Evolutionary conservation across 1,284 basidiomycete species (phyloP).

Genomic region (Earliella scabrosa): DNA sequence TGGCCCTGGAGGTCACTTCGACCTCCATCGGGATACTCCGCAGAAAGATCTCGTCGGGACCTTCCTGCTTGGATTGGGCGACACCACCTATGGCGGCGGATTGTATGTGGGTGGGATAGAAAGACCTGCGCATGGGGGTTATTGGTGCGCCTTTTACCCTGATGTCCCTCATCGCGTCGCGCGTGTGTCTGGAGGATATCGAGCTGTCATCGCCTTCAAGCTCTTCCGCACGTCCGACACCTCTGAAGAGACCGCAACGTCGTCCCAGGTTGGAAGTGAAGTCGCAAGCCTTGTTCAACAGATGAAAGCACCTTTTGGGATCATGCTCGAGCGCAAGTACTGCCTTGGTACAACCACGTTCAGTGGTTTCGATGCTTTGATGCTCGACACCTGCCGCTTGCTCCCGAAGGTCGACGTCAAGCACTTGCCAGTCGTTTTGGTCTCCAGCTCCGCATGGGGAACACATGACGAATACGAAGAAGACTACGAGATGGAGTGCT

Average conservation of each 20-base stretch:
- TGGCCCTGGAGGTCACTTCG: constrained; percentile 34
- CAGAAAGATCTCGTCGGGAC: constrained; percentile 33
- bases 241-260: not conserved
- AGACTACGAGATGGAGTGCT: constrained; percentile 5
- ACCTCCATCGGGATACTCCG: constrained; percentile 35
- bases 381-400: constrained; percentile 22
- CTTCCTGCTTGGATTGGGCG: constrained; percentile 17
- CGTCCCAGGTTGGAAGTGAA: not conserved
- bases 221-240: constrained; percentile 26
- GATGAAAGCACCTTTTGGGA: constrained; percentile 31
- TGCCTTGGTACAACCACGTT: constrained; percentile 28
- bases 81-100: not conserved
- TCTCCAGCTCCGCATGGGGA: constrained; percentile 6
- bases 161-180: constrained; percentile 40
- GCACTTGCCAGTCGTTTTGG: constrained; percentile 32
- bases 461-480: not conserved
- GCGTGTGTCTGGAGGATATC: constrained; percentile 24
- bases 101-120: constrained; percentile 17
- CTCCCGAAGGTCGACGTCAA: constrained; percentile 22
- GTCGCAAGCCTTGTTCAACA: constrained; percentile 14
- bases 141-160: constrained; percentile 43
- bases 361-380: constrained; percentile 32
- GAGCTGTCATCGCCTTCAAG: constrained; percentile 39
- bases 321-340: constrained; percentile 35
- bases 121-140: constrained; percentile 16